Conservation (phyloP, 768 basidiomycete genomes). For the Tulasnella calospora region DNA sequence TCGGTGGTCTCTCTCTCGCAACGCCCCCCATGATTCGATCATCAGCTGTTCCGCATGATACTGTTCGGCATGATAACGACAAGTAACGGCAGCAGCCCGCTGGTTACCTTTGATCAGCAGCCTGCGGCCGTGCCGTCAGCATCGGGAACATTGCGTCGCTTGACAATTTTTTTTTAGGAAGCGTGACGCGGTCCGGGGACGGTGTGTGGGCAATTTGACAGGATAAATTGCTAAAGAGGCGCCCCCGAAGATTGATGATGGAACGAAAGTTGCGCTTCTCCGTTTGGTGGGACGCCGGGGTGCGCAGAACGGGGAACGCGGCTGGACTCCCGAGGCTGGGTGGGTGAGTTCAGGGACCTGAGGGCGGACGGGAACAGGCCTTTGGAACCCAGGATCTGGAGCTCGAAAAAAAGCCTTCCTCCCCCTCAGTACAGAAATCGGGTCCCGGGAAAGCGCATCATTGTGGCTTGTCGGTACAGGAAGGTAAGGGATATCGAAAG, state of each 20-base stretch:
- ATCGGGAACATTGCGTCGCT: not conserved
- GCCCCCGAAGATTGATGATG: conserved; percentile 3
- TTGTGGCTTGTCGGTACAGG: not conserved
- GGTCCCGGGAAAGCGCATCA: conserved; percentile 1
- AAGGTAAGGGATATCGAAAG: not conserved
- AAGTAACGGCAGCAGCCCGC: not conserved
- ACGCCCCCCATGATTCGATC: not conserved
- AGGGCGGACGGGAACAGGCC: not conserved
- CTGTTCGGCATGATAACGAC: not conserved
- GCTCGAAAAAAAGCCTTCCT: not conserved
- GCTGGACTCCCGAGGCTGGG: not conserved
- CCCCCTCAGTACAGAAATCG: not conserved
- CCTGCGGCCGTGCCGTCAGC: not conserved
- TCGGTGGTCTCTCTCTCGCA: too few relatives aligned
- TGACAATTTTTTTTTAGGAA: not conserved
- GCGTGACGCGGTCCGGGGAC: not conserved
- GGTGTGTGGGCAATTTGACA: not conserved
- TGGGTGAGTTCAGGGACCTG: not conserved
- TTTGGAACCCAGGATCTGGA: conserved; percentile 3
- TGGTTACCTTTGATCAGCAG: not conserved
- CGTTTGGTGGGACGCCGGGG: not conserved
- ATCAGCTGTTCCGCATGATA: too few relatives aligned
- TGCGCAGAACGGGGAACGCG: not conserved
- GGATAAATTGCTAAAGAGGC: conserved; percentile 1
- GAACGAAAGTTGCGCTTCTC: not conserved